Conservation (phyloP, 257 asterid species). For the Nicotiana sylvestris region DNA sequence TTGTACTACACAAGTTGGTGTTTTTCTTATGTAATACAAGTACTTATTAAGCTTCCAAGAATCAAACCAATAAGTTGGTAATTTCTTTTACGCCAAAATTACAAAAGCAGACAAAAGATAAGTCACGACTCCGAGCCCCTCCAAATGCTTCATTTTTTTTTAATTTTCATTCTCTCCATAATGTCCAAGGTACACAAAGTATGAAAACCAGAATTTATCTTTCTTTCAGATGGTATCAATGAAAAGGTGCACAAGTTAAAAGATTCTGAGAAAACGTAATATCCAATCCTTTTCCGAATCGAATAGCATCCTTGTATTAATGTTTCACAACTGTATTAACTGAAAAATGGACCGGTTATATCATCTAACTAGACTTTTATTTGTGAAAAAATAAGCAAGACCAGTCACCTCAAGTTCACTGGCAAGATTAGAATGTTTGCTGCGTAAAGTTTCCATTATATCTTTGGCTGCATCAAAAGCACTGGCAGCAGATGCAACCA, state of each 20-base stretch:
- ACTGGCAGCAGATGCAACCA: constrained; percentile 88
- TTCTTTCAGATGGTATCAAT: background rate
- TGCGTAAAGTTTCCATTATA: constrained; percentile 94
- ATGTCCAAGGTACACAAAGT: background rate
- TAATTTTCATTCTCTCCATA: background rate
- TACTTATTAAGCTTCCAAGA: background rate
- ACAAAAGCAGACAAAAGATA: background rate
- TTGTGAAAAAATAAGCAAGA: constrained; percentile 6
- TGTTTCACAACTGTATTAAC: background rate
- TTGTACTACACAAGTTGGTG: background rate
- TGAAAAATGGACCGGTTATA: background rate
- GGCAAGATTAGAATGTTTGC: constrained; percentile 92
- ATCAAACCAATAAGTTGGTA: background rate
- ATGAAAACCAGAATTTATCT: background rate
- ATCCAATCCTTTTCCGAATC: background rate
- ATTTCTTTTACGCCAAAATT: background rate
- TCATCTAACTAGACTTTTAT: constrained; percentile 7
- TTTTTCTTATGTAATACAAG: background rate
- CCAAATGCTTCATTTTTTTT: background rate
- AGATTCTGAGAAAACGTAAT: background rate
- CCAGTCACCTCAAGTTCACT: constrained; percentile 83
- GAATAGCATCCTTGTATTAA: background rate
- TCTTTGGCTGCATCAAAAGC: constrained; percentile 99
- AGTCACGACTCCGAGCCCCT: background rate
- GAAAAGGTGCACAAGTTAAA: background rate